Evolutionary conservation across 257 asterid genomes (phyloP).

Genomic region (Lycium barbarum): DNA sequence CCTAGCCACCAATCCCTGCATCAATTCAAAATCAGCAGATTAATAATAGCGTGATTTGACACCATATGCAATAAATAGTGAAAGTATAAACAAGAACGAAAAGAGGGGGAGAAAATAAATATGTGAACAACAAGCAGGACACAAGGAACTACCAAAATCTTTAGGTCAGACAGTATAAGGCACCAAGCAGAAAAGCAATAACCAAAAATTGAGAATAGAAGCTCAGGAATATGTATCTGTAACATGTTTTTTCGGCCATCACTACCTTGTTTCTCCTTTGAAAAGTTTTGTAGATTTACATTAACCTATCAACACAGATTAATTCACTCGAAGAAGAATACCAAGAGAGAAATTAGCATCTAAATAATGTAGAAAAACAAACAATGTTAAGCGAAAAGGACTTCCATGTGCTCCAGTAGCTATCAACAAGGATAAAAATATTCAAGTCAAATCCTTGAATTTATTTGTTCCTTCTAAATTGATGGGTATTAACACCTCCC

Average conservation of each 20-base stretch:
- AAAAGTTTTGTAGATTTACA: not conserved
- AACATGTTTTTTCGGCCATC: not conserved
- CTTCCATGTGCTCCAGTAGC: not conserved
- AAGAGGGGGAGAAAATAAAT: not conserved
- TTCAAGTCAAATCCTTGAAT: not conserved
- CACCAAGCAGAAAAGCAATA: not conserved
- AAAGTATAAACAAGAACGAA: not conserved
- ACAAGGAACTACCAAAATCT: not conserved
- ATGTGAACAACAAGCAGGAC: not conserved
- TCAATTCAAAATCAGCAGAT: slow-evolving; percentile 18
- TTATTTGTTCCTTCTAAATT: not conserved
- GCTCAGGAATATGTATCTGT: not conserved
- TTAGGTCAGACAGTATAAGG: not conserved
- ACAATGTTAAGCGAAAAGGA: not conserved
- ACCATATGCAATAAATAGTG: not conserved
- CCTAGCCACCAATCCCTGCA: slow-evolving; percentile 39
- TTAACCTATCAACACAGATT: not conserved
- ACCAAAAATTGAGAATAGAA: not conserved
- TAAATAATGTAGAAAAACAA: not conserved
- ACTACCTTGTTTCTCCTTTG: not conserved
- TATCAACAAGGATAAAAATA: not conserved
- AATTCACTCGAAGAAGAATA: not conserved
- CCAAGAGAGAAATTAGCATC: not conserved
- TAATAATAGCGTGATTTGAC: slow-evolving; percentile 2
- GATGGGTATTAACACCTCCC: not conserved